A percentile compares a stretch with the other conserved stretches of the same genome.
Evolutionary conservation across 1,139 yeast species (phyloP).

Genomic region (Hemisphaericaspora lyxosophila): DNA sequence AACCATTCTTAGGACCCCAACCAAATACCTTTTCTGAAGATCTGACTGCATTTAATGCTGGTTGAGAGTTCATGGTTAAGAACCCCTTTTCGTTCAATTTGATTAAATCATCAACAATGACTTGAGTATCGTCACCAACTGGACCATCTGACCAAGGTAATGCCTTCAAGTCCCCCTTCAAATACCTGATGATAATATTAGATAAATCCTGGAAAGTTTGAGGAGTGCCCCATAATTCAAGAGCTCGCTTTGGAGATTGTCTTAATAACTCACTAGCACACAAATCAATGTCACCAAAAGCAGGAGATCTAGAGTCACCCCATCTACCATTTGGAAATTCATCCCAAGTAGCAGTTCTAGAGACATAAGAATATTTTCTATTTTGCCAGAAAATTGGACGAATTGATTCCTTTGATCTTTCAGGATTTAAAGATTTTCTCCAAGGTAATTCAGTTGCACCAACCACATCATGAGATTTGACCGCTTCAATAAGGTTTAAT

Average conservation of each 20-base stretch:
- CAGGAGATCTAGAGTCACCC: slow-evolving; percentile 94
- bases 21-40: slow-evolving; percentile 77
- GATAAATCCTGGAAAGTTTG: slow-evolving; percentile 56
- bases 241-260: slow-evolving; percentile 77
- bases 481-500: slow-evolving; percentile 55
- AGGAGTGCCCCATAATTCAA: slow-evolving; percentile 89
- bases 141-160: slow-evolving; percentile 97
- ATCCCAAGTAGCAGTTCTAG: slow-evolving; percentile 92
- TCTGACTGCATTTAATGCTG: slow-evolving; percentile 79
- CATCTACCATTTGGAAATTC: slow-evolving; percentile 95
- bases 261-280: slow-evolving; percentile 77
- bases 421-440: slow-evolving; percentile 86
- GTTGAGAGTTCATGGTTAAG: slow-evolving; percentile 89
- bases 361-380: slow-evolving; percentile 84
- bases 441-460: slow-evolving; percentile 64
- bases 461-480: slow-evolving; percentile 40
- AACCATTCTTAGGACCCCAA: slow-evolving; percentile 95
- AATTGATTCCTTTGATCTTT: slow-evolving; percentile 76
- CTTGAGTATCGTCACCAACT: slow-evolving; percentile 70
- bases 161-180: slow-evolving; percentile 68
- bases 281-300: slow-evolving; percentile 82
- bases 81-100: slow-evolving; percentile 64
- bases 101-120: slow-evolving; percentile 60
- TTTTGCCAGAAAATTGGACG: slow-evolving; percentile 97
- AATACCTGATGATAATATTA: slow-evolving; percentile 59